Conservation (phyloP, 495 filamentous ascomycete genomes). For the Penicillium chermesinum region DNA sequence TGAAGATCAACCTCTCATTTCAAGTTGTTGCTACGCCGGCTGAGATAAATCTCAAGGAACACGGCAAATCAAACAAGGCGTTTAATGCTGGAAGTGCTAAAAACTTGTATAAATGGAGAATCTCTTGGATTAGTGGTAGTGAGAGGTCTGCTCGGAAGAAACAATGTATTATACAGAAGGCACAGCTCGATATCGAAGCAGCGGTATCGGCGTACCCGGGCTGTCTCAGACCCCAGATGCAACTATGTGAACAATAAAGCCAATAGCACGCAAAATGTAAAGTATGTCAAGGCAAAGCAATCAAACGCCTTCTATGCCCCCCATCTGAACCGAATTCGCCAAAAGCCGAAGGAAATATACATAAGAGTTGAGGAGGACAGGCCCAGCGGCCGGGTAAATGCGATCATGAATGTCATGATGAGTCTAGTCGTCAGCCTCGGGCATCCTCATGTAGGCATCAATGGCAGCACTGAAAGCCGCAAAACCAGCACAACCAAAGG, state of each 20-base stretch:
- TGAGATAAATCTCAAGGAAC: too few species aligned
- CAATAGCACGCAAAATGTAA: conserved; percentile 1
- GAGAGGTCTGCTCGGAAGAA: not conserved
- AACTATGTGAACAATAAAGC: not conserved
- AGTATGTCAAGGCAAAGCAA: conserved; percentile 7
- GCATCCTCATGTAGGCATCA: conserved; percentile 81
- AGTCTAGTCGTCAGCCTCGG: conserved; percentile 26
- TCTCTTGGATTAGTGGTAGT: not conserved
- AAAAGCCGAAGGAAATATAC: conserved; percentile 19
- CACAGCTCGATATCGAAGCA: not conserved
- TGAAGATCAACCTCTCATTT: too few species aligned
- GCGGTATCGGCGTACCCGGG: not conserved
- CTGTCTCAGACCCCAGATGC: too few species aligned
- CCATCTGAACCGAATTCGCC: conserved; percentile 22
- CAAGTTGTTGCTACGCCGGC: too few species aligned
- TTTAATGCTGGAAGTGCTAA: not conserved
- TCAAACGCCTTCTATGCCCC: conserved; percentile 27
- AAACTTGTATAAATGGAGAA: not conserved
- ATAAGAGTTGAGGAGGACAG: conserved; percentile 12
- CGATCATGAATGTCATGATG: not conserved
- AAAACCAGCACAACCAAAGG: conserved; percentile 86
- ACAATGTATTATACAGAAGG: not conserved
- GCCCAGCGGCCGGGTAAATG: conserved; percentile 1
- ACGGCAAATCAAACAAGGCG: too few species aligned
- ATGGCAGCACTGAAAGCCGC: conserved; percentile 94